These are phyloP conservation scores for Neonothopanus nambi DNA, from an alignment of 1,284 basidiomycete species.

Conservation along the genomic window DNA sequence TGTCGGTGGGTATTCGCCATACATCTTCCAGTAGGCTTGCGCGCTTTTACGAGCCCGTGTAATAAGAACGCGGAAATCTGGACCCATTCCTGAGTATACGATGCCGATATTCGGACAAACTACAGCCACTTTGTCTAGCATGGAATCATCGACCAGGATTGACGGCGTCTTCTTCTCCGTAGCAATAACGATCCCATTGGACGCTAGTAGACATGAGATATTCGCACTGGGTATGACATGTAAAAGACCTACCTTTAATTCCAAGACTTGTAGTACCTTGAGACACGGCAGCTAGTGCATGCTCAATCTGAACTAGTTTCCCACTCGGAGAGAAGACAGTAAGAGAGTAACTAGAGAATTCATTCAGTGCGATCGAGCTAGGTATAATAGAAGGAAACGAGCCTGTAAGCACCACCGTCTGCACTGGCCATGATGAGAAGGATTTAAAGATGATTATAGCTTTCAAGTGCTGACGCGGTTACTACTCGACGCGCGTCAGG, in stretches of 20 bases:
- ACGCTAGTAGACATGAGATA: constrained; percentile 55
- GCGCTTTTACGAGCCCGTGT: constrained; percentile 96
- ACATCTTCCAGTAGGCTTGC: constrained; percentile 99
- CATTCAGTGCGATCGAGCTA: constrained; percentile 20
- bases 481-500: constrained; percentile 16
- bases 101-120: constrained; percentile 99
- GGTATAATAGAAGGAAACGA: constrained; percentile 18
- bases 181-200: constrained; percentile 98
- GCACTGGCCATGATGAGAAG: constrained; percentile 55
- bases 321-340: constrained; percentile 99
- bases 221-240: constrained; percentile 16
- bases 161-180: constrained; percentile 99
- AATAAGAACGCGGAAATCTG: constrained; percentile 95
- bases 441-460: background rate
- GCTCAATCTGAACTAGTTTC: constrained; percentile 99
- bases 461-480: too few species aligned
- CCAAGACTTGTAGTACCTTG: constrained; percentile 96
- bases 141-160: constrained; percentile 95
- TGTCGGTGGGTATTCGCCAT: constrained; percentile 98
- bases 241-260: constrained; percentile 80
- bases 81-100: constrained; percentile 99
- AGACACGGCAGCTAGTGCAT: constrained; percentile 96
- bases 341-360: constrained; percentile 82
- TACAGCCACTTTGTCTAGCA: constrained; percentile 94
- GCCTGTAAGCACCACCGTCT: constrained; percentile 86